Percentiles rank a stretch among this genome's conserved stretches.
Conservation (phyloP, 179 eudicot genomes). For the Heliamphora pulchella region DNA sequence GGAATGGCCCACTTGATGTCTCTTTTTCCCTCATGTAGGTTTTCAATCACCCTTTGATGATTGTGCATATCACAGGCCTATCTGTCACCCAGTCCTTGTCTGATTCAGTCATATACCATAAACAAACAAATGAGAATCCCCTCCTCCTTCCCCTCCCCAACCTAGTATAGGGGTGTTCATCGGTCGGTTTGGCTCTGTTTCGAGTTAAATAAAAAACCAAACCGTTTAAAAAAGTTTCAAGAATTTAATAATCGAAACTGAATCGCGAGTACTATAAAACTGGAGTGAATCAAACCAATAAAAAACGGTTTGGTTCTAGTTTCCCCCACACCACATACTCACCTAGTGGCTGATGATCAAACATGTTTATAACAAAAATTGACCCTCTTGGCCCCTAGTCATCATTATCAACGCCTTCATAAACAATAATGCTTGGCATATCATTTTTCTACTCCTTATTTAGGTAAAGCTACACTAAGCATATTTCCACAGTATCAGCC, state of each 20-base stretch:
- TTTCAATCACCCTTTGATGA: slow-evolving; percentile 31
- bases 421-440: neutral
- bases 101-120: slow-evolving; percentile 6
- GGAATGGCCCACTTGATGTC: slow-evolving; percentile 22
- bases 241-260: too few species aligned
- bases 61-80: slow-evolving; percentile 20
- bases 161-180: too few species aligned
- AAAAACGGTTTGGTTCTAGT: too few species aligned
- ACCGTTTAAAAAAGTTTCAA: too few species aligned
- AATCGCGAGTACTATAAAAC: too few species aligned
- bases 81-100: slow-evolving; percentile 17
- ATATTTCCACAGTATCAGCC: neutral
- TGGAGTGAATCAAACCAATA: too few species aligned
- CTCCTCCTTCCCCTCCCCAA: too few species aligned
- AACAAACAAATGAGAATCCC: slow-evolving; percentile 17
- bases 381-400: slow-evolving; percentile 1
- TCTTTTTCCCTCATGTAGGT: slow-evolving; percentile 23
- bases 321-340: neutral
- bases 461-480: neutral
- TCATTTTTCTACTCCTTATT: neutral
- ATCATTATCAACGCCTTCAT: neutral
- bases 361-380: neutral
- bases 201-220: too few species aligned
- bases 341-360: slow-evolving; percentile 1
- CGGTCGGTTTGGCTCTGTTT: too few species aligned